Base-by-base conservation (phyloP, 2,329 filamentous ascomycete species). In the Ceratocystis lukuohia region DNA sequence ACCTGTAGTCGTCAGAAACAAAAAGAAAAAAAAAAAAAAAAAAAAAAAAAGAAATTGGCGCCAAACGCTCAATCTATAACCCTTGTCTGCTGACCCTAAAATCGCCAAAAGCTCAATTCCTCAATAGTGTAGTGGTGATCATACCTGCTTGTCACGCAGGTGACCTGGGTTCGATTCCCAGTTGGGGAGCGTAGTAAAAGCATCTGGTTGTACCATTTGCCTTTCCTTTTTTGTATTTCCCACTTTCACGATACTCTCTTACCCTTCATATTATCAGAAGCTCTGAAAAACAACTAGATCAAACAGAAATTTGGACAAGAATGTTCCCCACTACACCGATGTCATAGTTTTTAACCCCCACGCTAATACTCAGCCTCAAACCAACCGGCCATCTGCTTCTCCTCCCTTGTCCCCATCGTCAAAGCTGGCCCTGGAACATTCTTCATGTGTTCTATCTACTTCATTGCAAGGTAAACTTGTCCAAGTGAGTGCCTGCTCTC, bases 121-220 rank as follows among this genome's bases (percentile, higher is more conserved):
- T 62, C 25, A 62, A 62, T 62, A 48, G 20, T 48, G 41, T 28
- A 46, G 56, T 59, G 56, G 56, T 59, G 56, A 59, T 59, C 56
- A 59, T 59, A 59, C 56, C 56, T 59, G 56, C 56, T 59, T 59
- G 56, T 59, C 56, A 59, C 61, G 61, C 41, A 48, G 61, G 61
- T 62, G 61, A 48, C 41, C 25, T 48, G 41, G 41, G n/a, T 62
- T 62, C 20, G 20, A 62, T 62, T 62, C 41, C 61, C 41, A 62
- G 41, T 48, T 62, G 41, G 41, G 61, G 61, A 62, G 37, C 8
- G 0, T 10, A 12, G 2, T 10, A 1, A 12, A 8, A 3, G 28
- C 3, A 10, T 10, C 8, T 8, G 33, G 10, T 2, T 37, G 33
- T 37, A 3, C 33, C 10, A 3, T 22, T 41, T 4, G 0, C 20